Base-by-base conservation (phyloP, 2,329 filamentous ascomycete species). In the Cladophialophora exuberans region DNA sequence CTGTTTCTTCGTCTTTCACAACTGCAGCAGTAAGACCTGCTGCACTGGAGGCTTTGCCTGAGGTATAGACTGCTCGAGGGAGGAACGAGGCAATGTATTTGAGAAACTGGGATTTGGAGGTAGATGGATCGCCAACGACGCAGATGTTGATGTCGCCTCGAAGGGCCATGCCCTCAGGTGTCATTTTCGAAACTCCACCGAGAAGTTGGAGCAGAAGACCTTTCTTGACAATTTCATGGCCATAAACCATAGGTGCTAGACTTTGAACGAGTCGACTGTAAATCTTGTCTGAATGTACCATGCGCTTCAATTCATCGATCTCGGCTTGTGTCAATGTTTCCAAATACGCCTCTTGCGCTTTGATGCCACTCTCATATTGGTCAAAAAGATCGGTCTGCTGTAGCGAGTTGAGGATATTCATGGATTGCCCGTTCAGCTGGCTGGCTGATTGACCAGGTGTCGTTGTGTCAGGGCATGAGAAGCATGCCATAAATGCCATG, bases 81-180 rank as follows among this genome's bases (percentile, higher is more conserved):
- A 96, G 85, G 69, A 99, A 92, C 22, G 90, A 94, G 78, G 92
- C 96, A 61, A 99, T 88, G 68, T 99, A 99, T 63, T 77, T 79
- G 65, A 99, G 78, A 72, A 99, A 99, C 66, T 99, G 94, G 26
- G 92, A 97, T 72, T 99, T 99, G 62, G 90, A 96, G 1, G 94
- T 99, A 9, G 90, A 96, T 1, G 94, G 94, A 69, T 99, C 94
- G 57, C 94, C 94, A 55, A 99, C 94, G 64, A 99, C 90, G 73
- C 94, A 99, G 60, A 99, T 96, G 75, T 99, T 99, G 78, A 99
- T 92, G 69, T 99, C 94, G 64, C 94, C 94, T 81, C 94, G 86
- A 38, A 99, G 81, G 61, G 92, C 85, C 90, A 99, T 96, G 59
- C 90, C 93, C 74, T 99, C 94, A 0, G 90, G 83, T 0, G 94